Evolutionary conservation across 768 basidiomycete genomes (phyloP), one percentile per base, ranked within the genome.

Genomic region (Goffeauzyma gilvescens): DNA sequence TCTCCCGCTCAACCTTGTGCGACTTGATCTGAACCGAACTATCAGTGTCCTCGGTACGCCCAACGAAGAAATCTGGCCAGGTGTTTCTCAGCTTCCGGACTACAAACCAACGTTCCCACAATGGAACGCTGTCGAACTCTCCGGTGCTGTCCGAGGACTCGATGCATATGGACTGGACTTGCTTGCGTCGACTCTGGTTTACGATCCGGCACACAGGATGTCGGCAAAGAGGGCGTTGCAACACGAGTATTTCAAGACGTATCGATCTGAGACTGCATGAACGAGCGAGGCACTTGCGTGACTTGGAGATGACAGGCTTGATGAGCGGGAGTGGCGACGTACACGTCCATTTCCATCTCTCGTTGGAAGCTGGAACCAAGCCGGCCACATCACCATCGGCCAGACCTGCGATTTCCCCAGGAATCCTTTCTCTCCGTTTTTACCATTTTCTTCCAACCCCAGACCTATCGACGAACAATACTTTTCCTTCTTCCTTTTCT

Each of bases 71-170:
- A 67, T 67, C 21, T 98, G 93, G 93, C 89, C 87, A 0, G 87
- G 86, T 5, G 80, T 96, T 30, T 75, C 74, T 47, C 66, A 71
- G 38, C 65, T 98, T 41, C 86, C 90, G 2, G 93, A 96, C 62
- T 96, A 90, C 71, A 96, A 96, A 67, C 62, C 83, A 4, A 79
- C 89, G 7, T 96, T 98, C 74, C 93, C 93, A 0, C 83, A 85
- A 62, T 98, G 93, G 93, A 73, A 74, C 24, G 66, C 69, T 30
- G 78, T 81, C 52, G 80, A 87, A 44, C 66, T 98, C 23, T 49
- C 65, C 55, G 55, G 68, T 61, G 58, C 71, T 69, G 78, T 89
- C 10, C 73, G 76, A 14, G 71, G 72, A 32, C 65, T 95, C 37
- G 85, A 87, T 57, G 72, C 74, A 9, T 68, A 65, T 42, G 86